Percentiles rank a stretch among this genome's conserved stretches.
Conservation (phyloP, 768 basidiomycete species). For the Suillus discolor region DNA sequence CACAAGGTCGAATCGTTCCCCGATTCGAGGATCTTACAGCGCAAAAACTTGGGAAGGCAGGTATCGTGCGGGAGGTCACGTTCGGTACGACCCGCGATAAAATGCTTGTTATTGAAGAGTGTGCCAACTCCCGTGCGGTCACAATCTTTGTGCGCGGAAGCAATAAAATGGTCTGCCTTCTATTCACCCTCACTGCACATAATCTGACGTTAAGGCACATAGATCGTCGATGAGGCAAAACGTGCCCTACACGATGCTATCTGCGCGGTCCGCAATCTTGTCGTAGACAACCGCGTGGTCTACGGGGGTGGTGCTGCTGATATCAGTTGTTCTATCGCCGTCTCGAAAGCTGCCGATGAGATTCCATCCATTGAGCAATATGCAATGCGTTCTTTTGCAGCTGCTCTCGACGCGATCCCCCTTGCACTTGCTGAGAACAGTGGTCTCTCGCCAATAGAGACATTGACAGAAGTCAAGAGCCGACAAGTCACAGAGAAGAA, state of each 20-base stretch:
- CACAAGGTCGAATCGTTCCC: conserved; percentile 96
- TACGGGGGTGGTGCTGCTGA: conserved; percentile 99
- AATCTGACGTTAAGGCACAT: conserved; percentile 8
- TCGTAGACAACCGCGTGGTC: conserved; percentile 94
- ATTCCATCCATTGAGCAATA: conserved; percentile 99
- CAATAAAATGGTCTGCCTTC: conserved; percentile 93
- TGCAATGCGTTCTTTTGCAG: conserved; percentile 98
- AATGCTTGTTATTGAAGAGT: conserved; percentile 99
- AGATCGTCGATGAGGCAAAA: conserved; percentile 99
- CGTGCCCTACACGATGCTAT: conserved; percentile 97
- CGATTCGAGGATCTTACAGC: conserved; percentile 94
- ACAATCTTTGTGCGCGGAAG: conserved; percentile 97
- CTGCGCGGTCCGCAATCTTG: conserved; percentile 94
- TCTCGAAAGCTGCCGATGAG: conserved; percentile 93
- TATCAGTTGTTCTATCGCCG: conserved; percentile 92
- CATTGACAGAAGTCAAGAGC: conserved; percentile 93
- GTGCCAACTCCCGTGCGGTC: conserved; percentile 94
- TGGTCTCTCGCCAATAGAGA: conserved; percentile 94
- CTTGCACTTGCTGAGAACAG: conserved; percentile 98
- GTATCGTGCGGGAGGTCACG: conserved; percentile 89
- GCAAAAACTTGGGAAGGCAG: conserved; percentile 91
- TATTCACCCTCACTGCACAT: background rate
- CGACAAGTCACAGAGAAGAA: conserved; percentile 86
- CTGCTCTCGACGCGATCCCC: conserved; percentile 93
- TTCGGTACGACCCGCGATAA: conserved; percentile 99